Base-by-base conservation (phyloP, 495 filamentous ascomycete species). In the Xylaria flabelliformis region DNA sequence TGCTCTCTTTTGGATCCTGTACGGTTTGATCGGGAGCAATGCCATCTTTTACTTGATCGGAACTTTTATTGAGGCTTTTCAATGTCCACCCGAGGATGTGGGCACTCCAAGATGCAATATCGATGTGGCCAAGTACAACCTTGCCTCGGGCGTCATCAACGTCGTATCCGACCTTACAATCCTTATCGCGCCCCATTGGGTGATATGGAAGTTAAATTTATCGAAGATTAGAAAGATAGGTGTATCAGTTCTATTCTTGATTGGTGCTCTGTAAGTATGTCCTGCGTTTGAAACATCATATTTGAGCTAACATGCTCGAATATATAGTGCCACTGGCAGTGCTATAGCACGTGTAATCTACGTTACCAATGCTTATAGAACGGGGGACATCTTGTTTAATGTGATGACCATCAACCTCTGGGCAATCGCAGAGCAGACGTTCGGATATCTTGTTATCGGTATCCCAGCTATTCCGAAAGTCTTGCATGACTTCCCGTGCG, bases 1-100 rank as follows among this genome's bases (percentile, higher is more conserved):
- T 63, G 4, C 73, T 15, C 74, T 80, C 48, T 75, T 79, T 36
- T 82, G 75, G 75, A 65, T 42, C 50, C 77, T 81, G 42, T 75
- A 80, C 21, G 56, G 8, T 3, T 53, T 82, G 4, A 67, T 82
- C 7, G 75, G 74, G 41, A 56, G 73, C 24, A 79, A 81, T 39
- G 70, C 67, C 7, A 65, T 74, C 6, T 78, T 80, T 64, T 76
- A 78, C 32, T 53, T 67, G 0, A 66, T 78, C 50, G 74, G 80
- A 32, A 74, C 75, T n/a, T 74, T 79, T 2, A 75, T 76, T 17
- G 73, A 75, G 48, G 51, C 72, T 17, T 68, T 84, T 19, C 80
- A 84, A 69, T 88, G 86, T 73, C 86, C 86, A 3, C 76, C 83
- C 15, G 42, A 76, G 32, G 72, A 75, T 3, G 75, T 78, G 24